Percentiles rank a stretch among this genome's conserved stretches.
These are phyloP conservation scores for Pezicula carpinea DNA, from an alignment of 2,329 filamentous ascomycete genomes.

Conservation along the genomic window DNA sequence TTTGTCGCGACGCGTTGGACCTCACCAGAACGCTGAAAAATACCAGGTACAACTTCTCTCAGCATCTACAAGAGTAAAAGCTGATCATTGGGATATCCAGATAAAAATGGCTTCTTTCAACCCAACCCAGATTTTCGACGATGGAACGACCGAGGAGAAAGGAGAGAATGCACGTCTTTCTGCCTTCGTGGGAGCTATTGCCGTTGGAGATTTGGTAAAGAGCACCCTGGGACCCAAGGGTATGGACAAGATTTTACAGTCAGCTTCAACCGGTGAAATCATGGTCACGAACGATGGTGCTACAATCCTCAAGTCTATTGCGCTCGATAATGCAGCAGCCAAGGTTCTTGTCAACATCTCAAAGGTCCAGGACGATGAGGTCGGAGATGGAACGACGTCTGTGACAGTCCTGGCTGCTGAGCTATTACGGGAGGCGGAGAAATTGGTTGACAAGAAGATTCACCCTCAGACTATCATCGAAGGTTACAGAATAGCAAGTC, in stretches of 20 bases:
- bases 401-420: slow-evolving; percentile 94
- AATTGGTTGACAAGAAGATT: slow-evolving; percentile 96
- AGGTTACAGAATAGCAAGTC: slow-evolving; percentile 94
- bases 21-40: too few relatives aligned
- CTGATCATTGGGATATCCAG: too few relatives aligned
- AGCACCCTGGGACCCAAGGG: slow-evolving; percentile 95
- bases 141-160: slow-evolving; percentile 96
- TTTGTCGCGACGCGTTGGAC: too few relatives aligned
- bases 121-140: slow-evolving; percentile 96
- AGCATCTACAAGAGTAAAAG: too few relatives aligned
- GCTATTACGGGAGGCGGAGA: slow-evolving; percentile 91
- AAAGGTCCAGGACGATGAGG: slow-evolving; percentile 98
- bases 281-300: slow-evolving; percentile 99
- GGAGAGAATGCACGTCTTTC: slow-evolving; percentile 97
- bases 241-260: slow-evolving; percentile 66
- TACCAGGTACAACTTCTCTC: too few relatives aligned
- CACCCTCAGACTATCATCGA: slow-evolving; percentile 99
- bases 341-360: slow-evolving; percentile 99
- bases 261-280: slow-evolving; percentile 94
- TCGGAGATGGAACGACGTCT: slow-evolving; percentile 97
- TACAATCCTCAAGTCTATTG: slow-evolving; percentile 97
- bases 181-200: slow-evolving; percentile 97
- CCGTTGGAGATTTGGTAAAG: slow-evolving; percentile 95
- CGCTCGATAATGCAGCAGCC: slow-evolving; percentile 94
- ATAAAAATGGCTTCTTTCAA: slow-evolving; percentile 55